A percentile compares a stretch with the other conserved stretches of the same genome.
phyloP scores from a whole-genome alignment of 345 rosid genomes.

The Ailanthus altissimus region DNA sequence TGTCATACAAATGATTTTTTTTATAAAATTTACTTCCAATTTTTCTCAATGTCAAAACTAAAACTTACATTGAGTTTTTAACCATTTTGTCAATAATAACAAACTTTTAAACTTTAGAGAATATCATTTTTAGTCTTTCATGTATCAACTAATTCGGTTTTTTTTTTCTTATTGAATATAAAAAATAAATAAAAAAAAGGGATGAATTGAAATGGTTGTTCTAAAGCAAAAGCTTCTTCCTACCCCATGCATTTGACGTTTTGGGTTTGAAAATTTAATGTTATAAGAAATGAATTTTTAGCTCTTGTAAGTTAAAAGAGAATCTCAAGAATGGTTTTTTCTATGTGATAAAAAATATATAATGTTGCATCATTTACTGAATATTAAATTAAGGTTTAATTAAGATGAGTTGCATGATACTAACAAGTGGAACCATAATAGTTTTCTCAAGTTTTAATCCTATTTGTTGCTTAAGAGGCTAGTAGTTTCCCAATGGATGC shows the following conservation, averaged over 20 bases:
- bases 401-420: neutral
- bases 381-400: neutral
- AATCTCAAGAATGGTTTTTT: neutral
- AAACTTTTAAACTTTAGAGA: neutral
- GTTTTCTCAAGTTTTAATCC: neutral
- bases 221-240: neutral
- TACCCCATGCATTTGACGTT: neutral
- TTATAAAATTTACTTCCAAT: neutral
- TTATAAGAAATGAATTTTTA: neutral
- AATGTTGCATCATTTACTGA: neutral
- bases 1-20: too few species aligned
- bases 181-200: neutral
- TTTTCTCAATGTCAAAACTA: neutral
- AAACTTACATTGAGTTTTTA: too few species aligned
- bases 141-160: neutral
- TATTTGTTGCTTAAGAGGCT: neutral
- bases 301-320: neutral
- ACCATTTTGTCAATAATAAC: too few species aligned
- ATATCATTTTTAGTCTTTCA: neutral
- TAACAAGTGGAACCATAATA: too few species aligned
- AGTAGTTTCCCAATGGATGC: slow-evolving; percentile 6
- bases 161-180: neutral
- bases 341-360: neutral
- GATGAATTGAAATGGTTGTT: neutral
- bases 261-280: neutral